Base-by-base conservation (phyloP, 371 early-diverging fungal species). In the Haplosporangium sp. region DNA sequence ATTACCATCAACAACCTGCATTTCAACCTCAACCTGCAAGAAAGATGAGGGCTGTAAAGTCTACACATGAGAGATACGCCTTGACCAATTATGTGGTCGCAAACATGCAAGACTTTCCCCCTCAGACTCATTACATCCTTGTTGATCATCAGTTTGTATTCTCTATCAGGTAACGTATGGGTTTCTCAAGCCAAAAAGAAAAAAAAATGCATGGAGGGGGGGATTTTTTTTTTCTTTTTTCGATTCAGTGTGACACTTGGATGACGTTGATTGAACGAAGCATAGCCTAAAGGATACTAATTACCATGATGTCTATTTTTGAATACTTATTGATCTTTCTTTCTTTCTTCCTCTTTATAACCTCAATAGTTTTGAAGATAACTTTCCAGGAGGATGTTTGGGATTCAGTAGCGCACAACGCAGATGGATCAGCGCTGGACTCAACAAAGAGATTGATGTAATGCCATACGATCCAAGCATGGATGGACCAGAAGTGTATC, bases 361-460 rank as follows among this genome's bases (percentile, higher is more conserved):
- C 17, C 61, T 53, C 27, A 4, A 10, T 13, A 94, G 94, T 63
- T 64, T 86, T 52, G 86, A 92, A 72, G 85, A 88, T 67, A 65
- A 74, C n/a, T 67, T 92, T 52, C 77, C 84, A n/a, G 67, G 86
- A 1, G 93, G 95, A 19, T 84, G 91, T 50, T 73, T 97, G 11
- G 97, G 95, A 6, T 91, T 94, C 17, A 90, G 93, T 35, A 78
- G 83, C 48, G 86, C 92, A 55, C 97, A 97, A 58, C 92, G 98
- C 39, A 88, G 90, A 53, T 98, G 95, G 95, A 96, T 95, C n/a
- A 86, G 86, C 27, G 86, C 96, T 55, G 93, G 95, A 5, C 77
- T 97, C 6, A 90, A 91, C 56, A 91, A 96, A 84, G 92, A 94
- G 42, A 93, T 97, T 4, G 81, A 89, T 13, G 92, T 95, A 2